Evolutionary conservation across 345 rosid genomes (phyloP), one percentile per base, ranked within the genome.

Genomic region (Geranium rotundifolium): DNA sequence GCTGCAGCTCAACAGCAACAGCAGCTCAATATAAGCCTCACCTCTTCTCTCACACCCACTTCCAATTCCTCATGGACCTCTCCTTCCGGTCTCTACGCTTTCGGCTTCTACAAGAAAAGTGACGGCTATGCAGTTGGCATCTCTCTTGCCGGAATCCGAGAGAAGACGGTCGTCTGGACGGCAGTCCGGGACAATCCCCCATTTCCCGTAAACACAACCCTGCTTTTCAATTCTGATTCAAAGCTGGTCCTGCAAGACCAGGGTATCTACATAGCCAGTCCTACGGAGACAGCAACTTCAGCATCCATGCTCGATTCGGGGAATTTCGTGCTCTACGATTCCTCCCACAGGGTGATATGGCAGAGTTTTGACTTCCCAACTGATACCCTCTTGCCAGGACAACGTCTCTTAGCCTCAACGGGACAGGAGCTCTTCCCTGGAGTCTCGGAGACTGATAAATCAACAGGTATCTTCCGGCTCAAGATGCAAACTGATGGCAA

Each of bases 221-320:
- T 72, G 31, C 17, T 29, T 7, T 63, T 69, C 29, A 67, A 34
- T 12, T 23, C 3, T 29, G 63, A 70, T 4, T 70, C 75, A 16
- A 15, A 19, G 8, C 71, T 74, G 18, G 5, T 66, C 18, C 34
- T 78, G 52, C 20, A n/a, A 29, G 49, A 49, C 17, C 57, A 69
- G 17, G 55, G 54, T 8, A 62, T 1, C n/a, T 2, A 3, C 0
- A 19, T 73, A 18, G 64, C 65, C 3, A 9, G 17, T 59, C n/a
- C 27, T 0, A 0, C 2, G 0, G 56, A 59, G 7, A 1, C 62
- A 0, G 65, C 69, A 2, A 67, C 57, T 16, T 78, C 61, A 2
- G 82, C 77, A 58, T 72, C 73, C 58, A 68, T 75, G 73, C 72
- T 72, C 4, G 73, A 75, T 63, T 64, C 66, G 0, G 82, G 73